Base-by-base conservation (phyloP, 208 protist genomes). In the Leishmania martiniquensis region DNA sequence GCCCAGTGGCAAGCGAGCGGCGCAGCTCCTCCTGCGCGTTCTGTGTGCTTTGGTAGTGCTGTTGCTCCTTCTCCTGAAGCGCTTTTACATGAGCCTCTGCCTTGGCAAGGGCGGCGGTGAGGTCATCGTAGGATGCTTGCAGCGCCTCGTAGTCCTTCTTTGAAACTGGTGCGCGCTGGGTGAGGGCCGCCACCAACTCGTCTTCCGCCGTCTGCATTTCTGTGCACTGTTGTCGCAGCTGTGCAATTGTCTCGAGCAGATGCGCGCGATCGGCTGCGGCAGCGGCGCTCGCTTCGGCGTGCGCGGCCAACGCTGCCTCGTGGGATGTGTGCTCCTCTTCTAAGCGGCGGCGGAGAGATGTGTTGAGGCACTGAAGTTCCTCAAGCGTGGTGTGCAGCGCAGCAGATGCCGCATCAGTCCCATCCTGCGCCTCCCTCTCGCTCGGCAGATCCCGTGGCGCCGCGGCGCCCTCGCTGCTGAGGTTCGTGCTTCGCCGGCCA, bases 81-180 rank as follows among this genome's bases (percentile, higher is more conserved):
- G 75, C 22, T 5, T 76, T 34, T 54, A 78, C 55, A 2, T 74
- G 63, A 1, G 77, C 70, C 65, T 83, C 76, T 25, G 84, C 63
- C 7, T 39, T 54, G 34, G 71, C 60, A 47, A 79, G 73, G 1
- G 44, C 39, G 2, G 73, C 57, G 0, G 69, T 76, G 39, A 75
- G n/a, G 7, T 52, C 57, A 9, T 51, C 55, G 59, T 76, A 75
- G 9, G 79, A 65, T 0, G 57, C 9, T 52, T 84, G 70, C 0
- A 87, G 63, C 29, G 42, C 62, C 6, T 59, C 79, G 29, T 82
- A 80, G 57, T 80, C 68, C 22, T 59, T 47, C 68, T 80, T 81
- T 1, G 79, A 78, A 0, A 79, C 39, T 25, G 79, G 79, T 4
- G 79, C 79, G 9, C 79, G 79, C 79, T 63, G 79, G 44, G 74